Base-by-base conservation (phyloP, 176 grass and related monocot species). In the Pharus latifolius region DNA sequence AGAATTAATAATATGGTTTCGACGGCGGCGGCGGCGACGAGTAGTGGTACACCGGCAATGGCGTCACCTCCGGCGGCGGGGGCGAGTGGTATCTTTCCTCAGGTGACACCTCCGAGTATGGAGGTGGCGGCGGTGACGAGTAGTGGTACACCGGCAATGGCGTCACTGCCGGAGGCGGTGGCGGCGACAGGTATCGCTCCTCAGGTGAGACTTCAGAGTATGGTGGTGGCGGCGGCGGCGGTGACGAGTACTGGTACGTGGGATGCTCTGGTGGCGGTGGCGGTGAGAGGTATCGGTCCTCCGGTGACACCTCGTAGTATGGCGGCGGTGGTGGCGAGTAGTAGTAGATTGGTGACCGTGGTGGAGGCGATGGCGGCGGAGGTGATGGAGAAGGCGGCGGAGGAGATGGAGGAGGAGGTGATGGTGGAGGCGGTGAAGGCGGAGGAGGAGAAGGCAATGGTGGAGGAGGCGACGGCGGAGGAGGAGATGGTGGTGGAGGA, bases 51-150 rank as follows among this genome's bases (percentile, higher is more conserved):
- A 59, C 56, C 7, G 86, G 86, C 49, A 84, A 60, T 45, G 56
- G 70, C 47, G 44, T 46, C 43, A 74, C 22, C 14, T 28, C 4
- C 17, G 29, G n/a, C 5, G 75, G 75, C 1, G 84, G 78, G 0
- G 88, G 81, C 0, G 84, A 87, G 18, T 47, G 45, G 19, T 81
- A 77, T 6, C 64, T 63, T 2, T 83, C 56, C 47, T 76, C 74
- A 3, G 84, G 80, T 1, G 88, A 81, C 0, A 86, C 77, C 31
- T 83, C 53, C 49, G 75, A 48, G 58, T 48, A 24, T 0, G 82
- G 80, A 0, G 68, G 66, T 14, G 77, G 51, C 0, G 90, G 90
- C n/a, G 89, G 89, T 10, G 88, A 85, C 2, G 82, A 75, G 63
- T 90, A 89, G 49, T 85, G 71, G 66, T 74, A 84, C 33, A 59